phyloP scores from a whole-genome alignment of 805 yeast species.

The Brettanomyces bruxellensis region DNA sequence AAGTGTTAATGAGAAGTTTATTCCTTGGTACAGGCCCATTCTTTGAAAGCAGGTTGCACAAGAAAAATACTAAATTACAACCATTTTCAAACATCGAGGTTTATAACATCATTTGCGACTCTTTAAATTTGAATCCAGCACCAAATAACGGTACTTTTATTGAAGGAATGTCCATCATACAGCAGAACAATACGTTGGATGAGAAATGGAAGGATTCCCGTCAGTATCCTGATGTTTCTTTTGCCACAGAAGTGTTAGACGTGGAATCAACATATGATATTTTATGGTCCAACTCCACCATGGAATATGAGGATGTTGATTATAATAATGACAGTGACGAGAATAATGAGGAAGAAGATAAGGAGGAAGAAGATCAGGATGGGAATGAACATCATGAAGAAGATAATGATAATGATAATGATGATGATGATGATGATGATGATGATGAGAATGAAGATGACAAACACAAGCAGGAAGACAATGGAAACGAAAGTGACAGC shows the following conservation, averaged over 20 bases:
- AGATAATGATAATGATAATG: background rate
- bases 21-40: constrained; percentile 79
- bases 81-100: constrained; percentile 72
- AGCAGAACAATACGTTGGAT: constrained; percentile 23
- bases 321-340: background rate
- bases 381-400: background rate
- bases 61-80: constrained; percentile 28
- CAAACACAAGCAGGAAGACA: constrained; percentile 12
- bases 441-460: constrained; percentile 10
- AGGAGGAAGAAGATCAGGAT: background rate
- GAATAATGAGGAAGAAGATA: constrained; percentile 2
- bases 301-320: background rate
- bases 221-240: constrained; percentile 43
- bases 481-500: constrained; percentile 9
- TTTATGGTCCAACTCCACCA: constrained; percentile 15
- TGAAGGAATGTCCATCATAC: constrained; percentile 16
- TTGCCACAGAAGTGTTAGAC: constrained; percentile 31
- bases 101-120: constrained; percentile 66
- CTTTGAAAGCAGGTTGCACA: constrained; percentile 32
- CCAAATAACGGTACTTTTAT: constrained; percentile 48
- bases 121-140: constrained; percentile 43
- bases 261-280: constrained; percentile 45
- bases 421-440: constrained; percentile 3
- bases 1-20: constrained; percentile 72
- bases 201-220: constrained; percentile 38